Evolutionary conservation across 345 rosid genomes (phyloP), one percentile per base, ranked within the genome.

Genomic region (Camelina neglecta): DNA sequence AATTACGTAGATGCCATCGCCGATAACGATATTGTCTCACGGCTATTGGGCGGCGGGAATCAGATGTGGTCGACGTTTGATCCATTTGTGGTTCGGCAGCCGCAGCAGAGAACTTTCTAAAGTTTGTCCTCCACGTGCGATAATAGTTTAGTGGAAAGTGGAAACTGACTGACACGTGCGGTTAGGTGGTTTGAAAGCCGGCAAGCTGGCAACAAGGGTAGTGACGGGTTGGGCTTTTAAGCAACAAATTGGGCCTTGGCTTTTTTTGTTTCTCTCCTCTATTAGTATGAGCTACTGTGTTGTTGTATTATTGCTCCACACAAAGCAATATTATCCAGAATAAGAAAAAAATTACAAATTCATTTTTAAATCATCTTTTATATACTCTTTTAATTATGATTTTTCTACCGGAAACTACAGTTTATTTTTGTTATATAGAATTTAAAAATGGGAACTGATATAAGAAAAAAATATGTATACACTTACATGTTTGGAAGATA

Each of bases 51-150:
- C 31, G 79, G 50, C 31, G 79, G 50, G 47, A 76, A 76, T 72
- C 93, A 87, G 83, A 74, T 91, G 85, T 87, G 85, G 79, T 87
- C 90, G 65, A 78, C 86, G 72, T 84, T 86, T 77, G 98, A 91
- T 67, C 85, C 93, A 68, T 90, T 91, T 77, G 82, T 80, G 85
- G 83, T 85, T 85, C 67, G 75, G 72, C 89, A 79, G 72, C 67
- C 74, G 72, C 89, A 79, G 72, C 89, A 79, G 81, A 16, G 69
- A 67, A 78, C 64, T 60, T 72, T 60, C 45, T 78, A 54, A 78
- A 67, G 38, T 35, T 9, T 72, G 63, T 31, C 31, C 5, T 3
- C 31, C 73, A 59, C 69, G 73, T 78, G 68, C 41, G 50, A 35
- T 35, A 29, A 42, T 6, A 33, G 12, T 56, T 29, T 64, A 29